Evolutionary conservation across 2,329 filamentous ascomycete species (phyloP), one percentile per base, ranked within the genome.

Genomic region (Penicillium capsulatum): DNA sequence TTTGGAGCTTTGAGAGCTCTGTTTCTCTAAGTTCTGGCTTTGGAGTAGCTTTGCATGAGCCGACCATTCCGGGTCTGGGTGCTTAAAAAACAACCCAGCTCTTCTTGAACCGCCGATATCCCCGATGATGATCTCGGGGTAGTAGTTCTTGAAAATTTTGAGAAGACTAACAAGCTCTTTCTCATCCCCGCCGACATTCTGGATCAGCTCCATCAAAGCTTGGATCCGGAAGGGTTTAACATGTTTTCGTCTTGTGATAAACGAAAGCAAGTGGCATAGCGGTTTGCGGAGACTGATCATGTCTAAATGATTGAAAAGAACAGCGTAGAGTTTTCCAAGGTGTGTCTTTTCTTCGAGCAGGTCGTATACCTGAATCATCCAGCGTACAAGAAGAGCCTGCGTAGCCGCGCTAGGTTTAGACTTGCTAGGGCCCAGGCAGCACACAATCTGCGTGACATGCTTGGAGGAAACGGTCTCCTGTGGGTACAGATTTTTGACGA

Each of bases 61-160:
- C 38, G 80, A 75, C 88, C 88, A 94, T 65, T 84, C 77, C 3
- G 71, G 69, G 58, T 91, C 83, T n/a, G 85, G 85, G 57, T 86
- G 83, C 73, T 83, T 60, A 47, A 58, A 61, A 34, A 53, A 64
- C 46, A 57, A 61, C 39, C 51, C 65, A 58, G 58, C 54, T 45
- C 57, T 55, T 15, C 55, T 59, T 26, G 57, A 48, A 14, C 55
- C 71, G 19, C 79, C 76, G 3, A 77, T 71, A 48, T 84, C 83
- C 15, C 83, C 85, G 10, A 91, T 76, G 43, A 94, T 86, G 38
- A 94, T 86, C 60, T 94, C 87, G 0, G 88, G 87, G 55, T 91
- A 94, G 63, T 91, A 94, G 60, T 91, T 87, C 59, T 92, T 92
- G 69, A 83, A 94, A n/a, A 91, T 80, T 39, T 84, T 78, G 34